These are phyloP conservation scores for Ascochyta clinopodiicola DNA, from an alignment of 2,329 filamentous ascomycete genomes.

Conservation along the genomic window DNA sequence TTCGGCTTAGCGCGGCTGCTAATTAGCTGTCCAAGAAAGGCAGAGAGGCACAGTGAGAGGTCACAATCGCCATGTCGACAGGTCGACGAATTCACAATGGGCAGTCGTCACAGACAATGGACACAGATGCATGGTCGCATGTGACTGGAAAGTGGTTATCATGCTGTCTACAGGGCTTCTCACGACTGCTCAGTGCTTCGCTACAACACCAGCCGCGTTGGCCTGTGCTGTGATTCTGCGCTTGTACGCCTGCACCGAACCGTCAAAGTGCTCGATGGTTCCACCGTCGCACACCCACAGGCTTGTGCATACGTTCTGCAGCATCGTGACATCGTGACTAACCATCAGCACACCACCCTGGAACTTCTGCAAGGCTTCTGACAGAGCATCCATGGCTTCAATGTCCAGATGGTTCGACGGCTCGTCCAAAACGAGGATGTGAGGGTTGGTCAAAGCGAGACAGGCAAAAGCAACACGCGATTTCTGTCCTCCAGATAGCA, in stretches of 20 bases:
- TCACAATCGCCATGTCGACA: constrained; percentile 1
- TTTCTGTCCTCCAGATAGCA: constrained; percentile 96
- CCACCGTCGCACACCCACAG: constrained; percentile 97
- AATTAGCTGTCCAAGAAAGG: constrained; percentile 13
- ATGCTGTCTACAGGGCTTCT: neutral
- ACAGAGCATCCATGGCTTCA: constrained; percentile 96
- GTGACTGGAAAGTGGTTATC: neutral
- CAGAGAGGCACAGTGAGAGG: constrained; percentile 14
- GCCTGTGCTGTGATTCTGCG: constrained; percentile 92
- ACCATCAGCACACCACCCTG: constrained; percentile 98
- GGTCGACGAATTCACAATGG: neutral
- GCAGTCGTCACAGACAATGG: neutral
- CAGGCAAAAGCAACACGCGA: constrained; percentile 99
- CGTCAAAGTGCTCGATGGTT: constrained; percentile 93
- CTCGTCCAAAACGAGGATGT: constrained; percentile 97
- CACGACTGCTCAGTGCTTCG: constrained; percentile 50
- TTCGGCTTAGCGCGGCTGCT: constrained; percentile 32
- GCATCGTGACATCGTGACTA: constrained; percentile 97
- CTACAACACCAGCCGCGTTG: constrained; percentile 84
- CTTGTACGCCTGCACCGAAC: constrained; percentile 96
- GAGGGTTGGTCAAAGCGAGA: constrained; percentile 88
- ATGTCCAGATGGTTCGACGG: constrained; percentile 99
- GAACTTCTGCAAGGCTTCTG: constrained; percentile 82
- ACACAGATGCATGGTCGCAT: neutral
- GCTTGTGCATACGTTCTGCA: constrained; percentile 93